These are phyloP conservation scores for Lasiodiplodia theobromae DNA, from an alignment of 2,329 filamentous ascomycete genomes.

Conservation along the genomic window DNA sequence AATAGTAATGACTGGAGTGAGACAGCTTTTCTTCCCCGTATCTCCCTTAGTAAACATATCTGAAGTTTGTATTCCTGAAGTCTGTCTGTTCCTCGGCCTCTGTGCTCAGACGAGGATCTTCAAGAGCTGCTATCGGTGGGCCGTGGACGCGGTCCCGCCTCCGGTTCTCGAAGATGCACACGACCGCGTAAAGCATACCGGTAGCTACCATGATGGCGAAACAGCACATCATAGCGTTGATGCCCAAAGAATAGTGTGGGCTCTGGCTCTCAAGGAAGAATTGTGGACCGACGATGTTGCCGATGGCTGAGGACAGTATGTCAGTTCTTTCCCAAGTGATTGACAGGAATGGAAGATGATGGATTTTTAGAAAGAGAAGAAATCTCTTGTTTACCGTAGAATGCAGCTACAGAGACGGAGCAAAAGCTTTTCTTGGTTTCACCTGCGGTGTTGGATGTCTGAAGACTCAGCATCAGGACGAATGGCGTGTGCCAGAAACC, in stretches of 20 bases:
- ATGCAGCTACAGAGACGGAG: not conserved
- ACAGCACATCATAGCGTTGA: slow-evolving; percentile 16
- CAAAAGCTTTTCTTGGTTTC: slow-evolving; percentile 3
- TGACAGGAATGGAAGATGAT: too few species aligned
- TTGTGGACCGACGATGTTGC: slow-evolving; percentile 5
- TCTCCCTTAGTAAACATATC: slow-evolving; percentile 59
- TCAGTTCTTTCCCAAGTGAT: too few species aligned
- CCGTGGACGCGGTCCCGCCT: not conserved
- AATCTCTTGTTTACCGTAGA: not conserved
- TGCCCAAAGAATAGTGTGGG: not conserved
- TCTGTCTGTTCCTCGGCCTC: slow-evolving; percentile 65
- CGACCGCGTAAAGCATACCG: not conserved
- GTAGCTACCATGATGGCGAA: slow-evolving; percentile 10
- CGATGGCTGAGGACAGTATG: not conserved
- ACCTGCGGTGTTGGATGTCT: slow-evolving; percentile 6
- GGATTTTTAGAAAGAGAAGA: not conserved
- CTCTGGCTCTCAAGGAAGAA: slow-evolving; percentile 8
- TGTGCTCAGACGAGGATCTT: not conserved
- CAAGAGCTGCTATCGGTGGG: not conserved
- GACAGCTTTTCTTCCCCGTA: too few species aligned
- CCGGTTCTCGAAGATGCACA: not conserved
- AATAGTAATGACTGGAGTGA: too few species aligned
- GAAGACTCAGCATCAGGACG: not conserved
- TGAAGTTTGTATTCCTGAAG: slow-evolving; percentile 65
- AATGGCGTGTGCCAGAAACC: not conserved